Evolutionary conservation across 2,329 filamentous ascomycete genomes (phyloP).

Genomic region (Colletotrichum higginsianum): DNA sequence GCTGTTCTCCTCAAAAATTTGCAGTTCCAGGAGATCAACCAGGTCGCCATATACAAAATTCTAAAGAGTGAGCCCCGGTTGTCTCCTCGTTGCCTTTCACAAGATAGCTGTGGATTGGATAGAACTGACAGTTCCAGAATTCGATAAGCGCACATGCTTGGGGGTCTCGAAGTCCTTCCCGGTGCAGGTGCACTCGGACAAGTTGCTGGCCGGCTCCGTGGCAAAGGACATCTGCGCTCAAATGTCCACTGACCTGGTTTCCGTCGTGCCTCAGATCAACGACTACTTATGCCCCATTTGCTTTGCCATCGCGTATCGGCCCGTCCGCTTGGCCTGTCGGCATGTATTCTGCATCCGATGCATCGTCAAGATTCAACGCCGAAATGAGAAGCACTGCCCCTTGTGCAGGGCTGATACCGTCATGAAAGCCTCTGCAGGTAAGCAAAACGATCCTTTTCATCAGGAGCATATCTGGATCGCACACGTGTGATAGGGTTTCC

Average conservation of each 20-base stretch:
- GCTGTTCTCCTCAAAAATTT: slow-evolving; percentile 82
- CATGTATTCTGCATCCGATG: slow-evolving; percentile 90
- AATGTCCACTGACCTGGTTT: slow-evolving; percentile 80
- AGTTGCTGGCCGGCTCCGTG: slow-evolving; percentile 76
- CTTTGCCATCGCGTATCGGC: slow-evolving; percentile 83
- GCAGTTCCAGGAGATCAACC: slow-evolving; percentile 88
- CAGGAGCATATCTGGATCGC: neutral
- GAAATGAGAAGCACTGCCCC: slow-evolving; percentile 78
- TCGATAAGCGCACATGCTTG: slow-evolving; percentile 87
- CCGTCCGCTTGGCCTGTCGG: slow-evolving; percentile 81
- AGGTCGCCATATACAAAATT: slow-evolving; percentile 83
- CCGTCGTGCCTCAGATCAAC: slow-evolving; percentile 83
- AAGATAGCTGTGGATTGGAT: neutral
- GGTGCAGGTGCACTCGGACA: slow-evolving; percentile 69
- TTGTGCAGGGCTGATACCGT: slow-evolving; percentile 82
- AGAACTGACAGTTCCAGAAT: slow-evolving; percentile 68
- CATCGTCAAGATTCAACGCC: slow-evolving; percentile 83
- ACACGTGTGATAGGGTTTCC: neutral
- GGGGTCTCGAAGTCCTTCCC: slow-evolving; percentile 77
- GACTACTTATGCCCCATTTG: slow-evolving; percentile 89
- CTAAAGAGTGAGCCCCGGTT: slow-evolving; percentile 76
- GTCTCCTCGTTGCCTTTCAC: neutral
- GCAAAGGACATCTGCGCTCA: slow-evolving; percentile 83
- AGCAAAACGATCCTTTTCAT: slow-evolving; percentile 46
- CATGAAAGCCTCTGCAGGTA: slow-evolving; percentile 77